Conservation (phyloP, 495 filamentous ascomycete genomes). For the Acidomyces sp. region DNA sequence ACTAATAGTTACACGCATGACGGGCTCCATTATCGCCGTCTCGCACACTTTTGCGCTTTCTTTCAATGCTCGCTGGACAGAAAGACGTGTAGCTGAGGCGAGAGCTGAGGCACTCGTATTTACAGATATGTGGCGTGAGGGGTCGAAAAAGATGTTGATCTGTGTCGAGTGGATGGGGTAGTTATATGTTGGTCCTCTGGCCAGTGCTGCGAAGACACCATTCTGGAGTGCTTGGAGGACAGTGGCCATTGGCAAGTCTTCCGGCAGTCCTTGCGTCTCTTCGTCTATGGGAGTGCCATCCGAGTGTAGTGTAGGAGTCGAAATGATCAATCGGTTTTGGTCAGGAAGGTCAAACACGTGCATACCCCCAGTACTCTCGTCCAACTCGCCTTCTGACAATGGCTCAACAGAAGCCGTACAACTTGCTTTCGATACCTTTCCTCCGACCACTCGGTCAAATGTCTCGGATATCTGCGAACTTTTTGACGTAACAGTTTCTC, state of each 20-base stretch:
- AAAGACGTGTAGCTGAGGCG: slow-evolving; percentile 60
- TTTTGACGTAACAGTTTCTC: slow-evolving; percentile 53
- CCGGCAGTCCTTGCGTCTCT: slow-evolving; percentile 32
- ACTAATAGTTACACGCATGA: slow-evolving; percentile 74
- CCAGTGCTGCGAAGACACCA: slow-evolving; percentile 70
- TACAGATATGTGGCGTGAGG: slow-evolving; percentile 48
- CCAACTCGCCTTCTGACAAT: slow-evolving; percentile 25
- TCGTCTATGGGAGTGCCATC: slow-evolving; percentile 15
- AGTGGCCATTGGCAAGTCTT: slow-evolving; percentile 41
- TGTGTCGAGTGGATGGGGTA: slow-evolving; percentile 62
- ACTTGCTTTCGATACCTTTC: slow-evolving; percentile 62
- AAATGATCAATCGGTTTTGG: slow-evolving; percentile 27
- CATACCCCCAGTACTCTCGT: slow-evolving; percentile 31
- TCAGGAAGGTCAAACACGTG: slow-evolving; percentile 27
- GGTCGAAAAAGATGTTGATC: slow-evolving; percentile 56
- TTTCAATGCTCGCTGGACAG: slow-evolving; percentile 52
- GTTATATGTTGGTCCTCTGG: slow-evolving; percentile 63
- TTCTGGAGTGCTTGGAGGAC: slow-evolving; percentile 57
- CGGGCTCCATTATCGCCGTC: slow-evolving; percentile 67
- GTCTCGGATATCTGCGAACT: slow-evolving; percentile 36
- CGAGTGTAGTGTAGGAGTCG: slow-evolving; percentile 26
- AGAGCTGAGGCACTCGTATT: slow-evolving; percentile 63
- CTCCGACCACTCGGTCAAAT: slow-evolving; percentile 68
- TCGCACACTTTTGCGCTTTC: slow-evolving; percentile 35
- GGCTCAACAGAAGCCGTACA: slow-evolving; percentile 58